Conservation (phyloP, 495 filamentous ascomycete species). For the Penicilliopsis zonata region DNA sequence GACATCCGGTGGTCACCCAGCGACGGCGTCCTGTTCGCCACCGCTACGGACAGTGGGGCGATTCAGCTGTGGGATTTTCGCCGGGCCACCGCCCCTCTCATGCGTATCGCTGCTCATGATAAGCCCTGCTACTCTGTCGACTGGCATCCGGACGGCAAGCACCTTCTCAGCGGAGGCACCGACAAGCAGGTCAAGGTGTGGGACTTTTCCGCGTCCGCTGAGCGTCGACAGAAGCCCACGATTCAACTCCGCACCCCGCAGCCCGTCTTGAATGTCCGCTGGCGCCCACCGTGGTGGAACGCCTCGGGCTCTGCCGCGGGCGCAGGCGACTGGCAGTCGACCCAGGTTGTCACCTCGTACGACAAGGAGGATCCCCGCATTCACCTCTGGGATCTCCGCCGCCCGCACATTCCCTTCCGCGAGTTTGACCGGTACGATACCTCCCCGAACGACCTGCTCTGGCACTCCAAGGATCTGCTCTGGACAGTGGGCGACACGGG, state of each 20-base stretch:
- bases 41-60: constrained; percentile 74
- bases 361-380: constrained; percentile 55
- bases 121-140: constrained; percentile 71
- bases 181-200: constrained; percentile 84
- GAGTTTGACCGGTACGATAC: constrained; percentile 67
- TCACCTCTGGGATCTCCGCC: constrained; percentile 86
- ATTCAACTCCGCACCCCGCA: constrained; percentile 50
- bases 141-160: constrained; percentile 92
- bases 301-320: constrained; percentile 51
- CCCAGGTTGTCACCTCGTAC: constrained; percentile 57
- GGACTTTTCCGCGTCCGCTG: constrained; percentile 71
- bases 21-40: constrained; percentile 77
- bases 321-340: constrained; percentile 53
- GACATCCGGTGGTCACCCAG: constrained; percentile 84
- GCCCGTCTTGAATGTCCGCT: constrained; percentile 65
- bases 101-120: constrained; percentile 78
- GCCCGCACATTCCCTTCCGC: constrained; percentile 74
- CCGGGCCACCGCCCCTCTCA: constrained; percentile 40
- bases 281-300: constrained; percentile 77
- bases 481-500: constrained; percentile 86
- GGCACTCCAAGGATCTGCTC: constrained; percentile 80
- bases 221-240: constrained; percentile 66
- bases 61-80: constrained; percentile 64
- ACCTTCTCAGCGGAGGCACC: constrained; percentile 71
- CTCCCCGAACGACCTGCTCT: constrained; percentile 66